Base-by-base conservation (phyloP, 2,329 filamentous ascomycete species). In the Claviceps purpurea region DNA sequence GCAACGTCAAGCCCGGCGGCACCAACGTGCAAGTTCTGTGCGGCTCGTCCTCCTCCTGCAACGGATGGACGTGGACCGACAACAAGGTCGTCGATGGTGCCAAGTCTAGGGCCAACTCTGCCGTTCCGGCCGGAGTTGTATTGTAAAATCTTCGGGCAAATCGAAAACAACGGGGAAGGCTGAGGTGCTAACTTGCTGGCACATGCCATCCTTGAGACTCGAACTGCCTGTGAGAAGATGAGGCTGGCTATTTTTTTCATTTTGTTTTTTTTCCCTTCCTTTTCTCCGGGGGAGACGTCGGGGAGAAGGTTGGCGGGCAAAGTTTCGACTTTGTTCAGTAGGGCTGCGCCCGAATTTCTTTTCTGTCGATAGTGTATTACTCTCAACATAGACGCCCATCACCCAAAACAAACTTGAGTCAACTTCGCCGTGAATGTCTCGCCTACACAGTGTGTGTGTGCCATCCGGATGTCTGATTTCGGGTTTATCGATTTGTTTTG, bases 131-230 rank as follows among this genome's bases (percentile, higher is more conserved):
- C 10, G 46, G 22, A 3, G 45, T 52, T 3, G n/a, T 5, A 5
- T 10, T 43, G 10, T 52, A 68, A 34, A 18, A 5, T 2, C n/a
- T 6, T 13, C 3, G 4, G 13, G 22, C 11, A 13, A 43, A 26
- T 8, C 8, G 4, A 4, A 10, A 43, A 24, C 30, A 30, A 30
- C 10, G 11, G 8, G 13, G 11, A 44, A 8, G 42, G 20, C 13
- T 16, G 42, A 5, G 14, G 22, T 16, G 20, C 42, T 24, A 44
- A 30, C 8, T 22, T 5, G 4, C 41, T 22, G 14, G n/a, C 16
- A 10, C 4, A 14, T 45, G 43, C 43, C 24, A n/a, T 45, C 43
- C 16, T 8, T 4, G 16, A 11, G 10, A 18, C 16, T 16, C 2
- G 6, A 24, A 20, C 11, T 50, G 18, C 10, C 5, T 30, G n/a